These are phyloP conservation scores for Colletotrichum aenigma DNA, from an alignment of 2,329 filamentous ascomycete genomes.

Conservation along the genomic window DNA sequence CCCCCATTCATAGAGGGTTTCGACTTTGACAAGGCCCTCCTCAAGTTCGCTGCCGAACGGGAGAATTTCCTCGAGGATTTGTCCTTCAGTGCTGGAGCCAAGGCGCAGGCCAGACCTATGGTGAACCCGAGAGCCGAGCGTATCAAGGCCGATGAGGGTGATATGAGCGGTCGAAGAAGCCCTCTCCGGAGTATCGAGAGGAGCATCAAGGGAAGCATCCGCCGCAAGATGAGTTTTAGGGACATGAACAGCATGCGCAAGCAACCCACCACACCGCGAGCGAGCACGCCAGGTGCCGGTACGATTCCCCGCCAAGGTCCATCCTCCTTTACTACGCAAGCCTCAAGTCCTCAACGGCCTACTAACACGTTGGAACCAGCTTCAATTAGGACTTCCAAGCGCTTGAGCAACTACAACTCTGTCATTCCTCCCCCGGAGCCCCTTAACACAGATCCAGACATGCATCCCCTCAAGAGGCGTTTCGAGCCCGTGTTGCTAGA, in stretches of 20 bases:
- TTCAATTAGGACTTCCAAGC: slow-evolving; percentile 77
- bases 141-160: slow-evolving; percentile 75
- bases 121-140: slow-evolving; percentile 82
- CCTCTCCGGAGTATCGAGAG: slow-evolving; percentile 64
- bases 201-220: slow-evolving; percentile 80
- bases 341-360: slow-evolving; percentile 17
- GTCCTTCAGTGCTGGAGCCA: slow-evolving; percentile 84
- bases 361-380: slow-evolving; percentile 39
- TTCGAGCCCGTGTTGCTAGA: slow-evolving; percentile 98
- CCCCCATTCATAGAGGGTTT: slow-evolving; percentile 51
- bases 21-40: slow-evolving; percentile 90
- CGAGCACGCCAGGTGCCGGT: slow-evolving; percentile 20
- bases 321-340: slow-evolving; percentile 12
- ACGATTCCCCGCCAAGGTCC: slow-evolving; percentile 11
- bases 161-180: slow-evolving; percentile 56
- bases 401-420: slow-evolving; percentile 96
- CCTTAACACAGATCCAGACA: slow-evolving; percentile 84
- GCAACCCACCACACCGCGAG: slow-evolving; percentile 66
- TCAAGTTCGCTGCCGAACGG: slow-evolving; percentile 94
- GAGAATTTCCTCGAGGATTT: slow-evolving; percentile 94
- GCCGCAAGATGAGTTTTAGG: slow-evolving; percentile 88
- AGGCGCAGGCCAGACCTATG: slow-evolving; percentile 72
- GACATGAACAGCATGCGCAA: slow-evolving; percentile 96
- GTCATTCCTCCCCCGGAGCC: slow-evolving; percentile 95
- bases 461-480: slow-evolving; percentile 92